phyloP scores from a whole-genome alignment of 176 grass and related monocot genomes.

The Oryza glumipatula region DNA sequence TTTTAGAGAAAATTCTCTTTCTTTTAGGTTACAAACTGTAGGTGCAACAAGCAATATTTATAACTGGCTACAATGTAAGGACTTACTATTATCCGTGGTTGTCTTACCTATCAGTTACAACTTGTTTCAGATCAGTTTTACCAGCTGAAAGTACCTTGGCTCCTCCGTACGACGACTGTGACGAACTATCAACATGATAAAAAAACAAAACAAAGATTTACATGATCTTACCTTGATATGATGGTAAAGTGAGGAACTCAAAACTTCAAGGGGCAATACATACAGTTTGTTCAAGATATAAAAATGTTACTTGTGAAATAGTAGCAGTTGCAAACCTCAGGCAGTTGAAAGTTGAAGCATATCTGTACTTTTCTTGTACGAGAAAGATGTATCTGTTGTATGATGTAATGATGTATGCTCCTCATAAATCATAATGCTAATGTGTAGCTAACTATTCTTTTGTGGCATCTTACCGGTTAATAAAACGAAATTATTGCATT shows the following conservation, averaged over 20 bases:
- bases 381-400: constrained; percentile 26
- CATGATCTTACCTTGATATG: neutral
- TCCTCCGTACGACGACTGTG: neutral
- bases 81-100: no score
- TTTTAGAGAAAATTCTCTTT: neutral
- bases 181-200: constrained; percentile 1
- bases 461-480: neutral
- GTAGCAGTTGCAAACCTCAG: neutral
- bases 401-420: constrained; percentile 24
- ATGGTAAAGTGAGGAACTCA: constrained; percentile 3
- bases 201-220: constrained; percentile 7
- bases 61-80: neutral
- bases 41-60: neutral
- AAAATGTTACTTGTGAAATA: neutral
- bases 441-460: neutral
- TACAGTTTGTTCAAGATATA: constrained; percentile 18
- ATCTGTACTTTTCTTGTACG: neutral
- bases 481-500: neutral
- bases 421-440: neutral
- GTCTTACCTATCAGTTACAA: no score
- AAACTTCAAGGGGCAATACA: neutral
- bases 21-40: neutral
- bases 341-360: neutral
- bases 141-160: neutral
- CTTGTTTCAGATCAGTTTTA: neutral